phyloP scores from a whole-genome alignment of 75 land plant genomes.

The Picea sitchensis region DNA sequence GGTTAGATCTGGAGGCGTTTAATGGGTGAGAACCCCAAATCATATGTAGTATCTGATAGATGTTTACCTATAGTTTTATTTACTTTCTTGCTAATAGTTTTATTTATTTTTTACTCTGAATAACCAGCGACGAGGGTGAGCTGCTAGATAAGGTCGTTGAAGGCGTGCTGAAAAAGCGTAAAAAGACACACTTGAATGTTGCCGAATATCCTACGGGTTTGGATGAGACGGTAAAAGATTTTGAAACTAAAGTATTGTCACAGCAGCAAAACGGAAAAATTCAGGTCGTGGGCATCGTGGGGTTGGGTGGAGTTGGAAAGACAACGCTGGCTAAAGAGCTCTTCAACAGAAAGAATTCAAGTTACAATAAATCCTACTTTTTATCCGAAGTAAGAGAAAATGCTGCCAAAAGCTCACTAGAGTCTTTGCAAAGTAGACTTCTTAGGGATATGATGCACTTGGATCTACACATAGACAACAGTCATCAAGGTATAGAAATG shows the following conservation, averaged over 20 bases:
- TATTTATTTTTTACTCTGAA: neutral
- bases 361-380: neutral
- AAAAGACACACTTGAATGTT: neutral
- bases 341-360: neutral
- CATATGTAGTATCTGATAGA: no score
- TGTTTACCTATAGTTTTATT: no score
- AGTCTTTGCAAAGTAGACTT: neutral
- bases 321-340: neutral
- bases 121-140: neutral
- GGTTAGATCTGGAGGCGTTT: neutral
- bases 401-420: neutral
- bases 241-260: neutral
- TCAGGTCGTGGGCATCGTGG: neutral
- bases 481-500: neutral
- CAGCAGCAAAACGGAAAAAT: neutral
- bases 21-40: neutral
- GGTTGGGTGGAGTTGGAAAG: neutral
- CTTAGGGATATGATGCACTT: neutral
- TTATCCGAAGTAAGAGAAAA: neutral
- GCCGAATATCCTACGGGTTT: neutral
- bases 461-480: neutral
- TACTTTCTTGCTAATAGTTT: no score
- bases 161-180: neutral
- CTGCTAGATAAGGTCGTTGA: neutral
- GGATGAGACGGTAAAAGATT: neutral